These are phyloP conservation scores for Heterobasidion parviporum DNA, from an alignment of 1,284 basidiomycete species.

Conservation along the genomic window DNA sequence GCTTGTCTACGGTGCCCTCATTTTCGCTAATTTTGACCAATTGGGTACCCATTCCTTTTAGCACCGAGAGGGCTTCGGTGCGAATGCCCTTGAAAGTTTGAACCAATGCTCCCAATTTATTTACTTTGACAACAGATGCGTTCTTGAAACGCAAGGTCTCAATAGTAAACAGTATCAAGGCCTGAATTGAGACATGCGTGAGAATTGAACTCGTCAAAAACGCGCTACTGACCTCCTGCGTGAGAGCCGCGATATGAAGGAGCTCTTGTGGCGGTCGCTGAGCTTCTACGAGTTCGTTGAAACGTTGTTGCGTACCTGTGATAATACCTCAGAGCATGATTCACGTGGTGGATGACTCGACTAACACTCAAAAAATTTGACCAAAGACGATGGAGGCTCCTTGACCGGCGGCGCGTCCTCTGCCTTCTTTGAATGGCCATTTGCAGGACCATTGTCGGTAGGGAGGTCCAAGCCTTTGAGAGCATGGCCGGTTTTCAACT, in stretches of 20 bases:
- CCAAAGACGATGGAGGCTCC: constrained; percentile 48
- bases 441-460: constrained; percentile 33
- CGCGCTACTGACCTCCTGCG: constrained; percentile 55
- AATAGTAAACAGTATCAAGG: constrained; percentile 55
- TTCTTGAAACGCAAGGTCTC: constrained; percentile 67
- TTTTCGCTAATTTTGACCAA: constrained; percentile 42
- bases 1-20: constrained; percentile 41
- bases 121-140: constrained; percentile 54
- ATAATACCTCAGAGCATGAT: constrained; percentile 3
- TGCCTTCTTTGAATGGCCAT: constrained; percentile 55
- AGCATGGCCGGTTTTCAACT: constrained; percentile 60
- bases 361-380: constrained; percentile 55
- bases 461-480: constrained; percentile 52
- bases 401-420: constrained; percentile 55
- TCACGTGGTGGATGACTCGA: background rate
- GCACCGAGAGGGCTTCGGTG: constrained; percentile 35
- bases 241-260: constrained; percentile 61
- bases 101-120: constrained; percentile 65
- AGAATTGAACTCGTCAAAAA: background rate
- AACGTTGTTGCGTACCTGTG: constrained; percentile 45
- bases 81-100: constrained; percentile 58
- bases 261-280: constrained; percentile 39
- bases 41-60: constrained; percentile 49
- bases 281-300: constrained; percentile 32
- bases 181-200: constrained; percentile 28